Conservation (phyloP, 305 asterid species). For the Salvia sclarea region DNA sequence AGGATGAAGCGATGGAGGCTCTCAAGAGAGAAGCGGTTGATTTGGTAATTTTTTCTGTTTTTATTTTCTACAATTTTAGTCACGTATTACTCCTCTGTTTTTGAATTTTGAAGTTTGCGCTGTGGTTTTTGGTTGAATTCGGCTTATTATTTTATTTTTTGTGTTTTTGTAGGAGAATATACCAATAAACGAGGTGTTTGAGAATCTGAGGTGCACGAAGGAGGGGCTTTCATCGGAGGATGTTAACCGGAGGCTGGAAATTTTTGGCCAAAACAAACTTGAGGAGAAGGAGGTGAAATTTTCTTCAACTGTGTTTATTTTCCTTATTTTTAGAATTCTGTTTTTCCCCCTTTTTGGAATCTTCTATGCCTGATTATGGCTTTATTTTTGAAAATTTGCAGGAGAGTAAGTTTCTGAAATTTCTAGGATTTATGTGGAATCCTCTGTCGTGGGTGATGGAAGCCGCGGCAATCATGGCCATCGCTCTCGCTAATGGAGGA, state of each 20-base stretch:
- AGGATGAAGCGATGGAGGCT: conserved; percentile 72
- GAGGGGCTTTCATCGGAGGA: conserved; percentile 57
- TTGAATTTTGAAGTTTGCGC: neutral
- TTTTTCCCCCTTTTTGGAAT: neutral
- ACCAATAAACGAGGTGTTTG: conserved; percentile 64
- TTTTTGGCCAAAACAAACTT: conserved; percentile 67
- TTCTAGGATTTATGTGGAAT: conserved; percentile 76
- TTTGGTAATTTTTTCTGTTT: conserved; percentile 50
- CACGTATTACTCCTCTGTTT: conserved; percentile 1
- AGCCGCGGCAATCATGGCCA: conserved; percentile 71
- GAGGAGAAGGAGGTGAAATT: conserved; percentile 59
- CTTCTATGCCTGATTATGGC: neutral
- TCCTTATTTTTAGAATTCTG: neutral
- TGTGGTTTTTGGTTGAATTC: neutral
- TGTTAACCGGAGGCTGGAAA: conserved; percentile 55
- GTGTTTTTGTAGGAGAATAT: conserved; percentile 47
- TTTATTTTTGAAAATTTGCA: conserved; percentile 31
- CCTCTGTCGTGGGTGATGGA: conserved; percentile 83
- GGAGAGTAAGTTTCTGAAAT: conserved; percentile 64
- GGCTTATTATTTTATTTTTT: neutral
- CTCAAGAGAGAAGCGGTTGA: conserved; percentile 67
- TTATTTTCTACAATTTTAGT: neutral
- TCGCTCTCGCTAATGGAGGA: conserved; percentile 69
- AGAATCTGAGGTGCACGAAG: conserved; percentile 56
- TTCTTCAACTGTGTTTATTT: neutral